These are phyloP conservation scores for Thielaviopsis musarum DNA, from an alignment of 2,329 filamentous ascomycete species.

Conservation along the genomic window DNA sequence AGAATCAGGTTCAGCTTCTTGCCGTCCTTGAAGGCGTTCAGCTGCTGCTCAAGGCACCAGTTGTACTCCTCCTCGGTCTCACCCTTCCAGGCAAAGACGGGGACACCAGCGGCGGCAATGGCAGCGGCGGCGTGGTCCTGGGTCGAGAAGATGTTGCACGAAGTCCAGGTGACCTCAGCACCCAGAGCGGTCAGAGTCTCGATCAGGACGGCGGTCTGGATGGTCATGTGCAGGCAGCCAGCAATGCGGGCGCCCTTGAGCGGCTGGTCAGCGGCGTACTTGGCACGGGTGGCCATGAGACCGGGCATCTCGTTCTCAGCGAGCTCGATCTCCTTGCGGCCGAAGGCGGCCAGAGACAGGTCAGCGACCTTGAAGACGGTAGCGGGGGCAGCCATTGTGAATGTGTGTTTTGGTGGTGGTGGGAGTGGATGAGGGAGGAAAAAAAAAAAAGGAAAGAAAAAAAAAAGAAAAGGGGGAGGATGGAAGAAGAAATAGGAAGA, in stretches of 20 bases:
- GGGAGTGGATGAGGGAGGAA: constrained; percentile 12
- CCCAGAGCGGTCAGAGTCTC: constrained; percentile 90
- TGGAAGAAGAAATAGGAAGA: constrained; percentile 7
- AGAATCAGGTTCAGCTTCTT: constrained; percentile 97
- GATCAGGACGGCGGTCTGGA: constrained; percentile 98
- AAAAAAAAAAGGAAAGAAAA: constrained; percentile 12
- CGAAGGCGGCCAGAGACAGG: constrained; percentile 93
- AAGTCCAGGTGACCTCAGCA: constrained; percentile 97
- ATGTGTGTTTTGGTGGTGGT: constrained; percentile 13
- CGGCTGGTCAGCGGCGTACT: constrained; percentile 88
- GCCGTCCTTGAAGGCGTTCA: constrained; percentile 88
- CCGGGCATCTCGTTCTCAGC: constrained; percentile 95
- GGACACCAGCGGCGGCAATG: constrained; percentile 83
- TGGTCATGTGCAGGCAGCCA: constrained; percentile 98
- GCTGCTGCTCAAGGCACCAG: constrained; percentile 99
- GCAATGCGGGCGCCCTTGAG: constrained; percentile 89
- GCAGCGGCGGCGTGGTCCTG: constrained; percentile 97
- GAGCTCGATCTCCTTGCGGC: constrained; percentile 96
- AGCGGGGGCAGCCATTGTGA: constrained; percentile 59
- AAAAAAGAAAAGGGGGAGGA: constrained; percentile 7
- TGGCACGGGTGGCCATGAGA: constrained; percentile 84
- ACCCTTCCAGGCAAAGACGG: constrained; percentile 64
- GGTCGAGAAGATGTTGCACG: constrained; percentile 99
- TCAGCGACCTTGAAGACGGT: constrained; percentile 97
- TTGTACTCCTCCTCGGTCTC: constrained; percentile 99